Percentiles rank a stretch among this genome's conserved stretches.
phyloP scores from a whole-genome alignment of 805 yeast species.

The Sugiyamaella qingdaonensis region DNA sequence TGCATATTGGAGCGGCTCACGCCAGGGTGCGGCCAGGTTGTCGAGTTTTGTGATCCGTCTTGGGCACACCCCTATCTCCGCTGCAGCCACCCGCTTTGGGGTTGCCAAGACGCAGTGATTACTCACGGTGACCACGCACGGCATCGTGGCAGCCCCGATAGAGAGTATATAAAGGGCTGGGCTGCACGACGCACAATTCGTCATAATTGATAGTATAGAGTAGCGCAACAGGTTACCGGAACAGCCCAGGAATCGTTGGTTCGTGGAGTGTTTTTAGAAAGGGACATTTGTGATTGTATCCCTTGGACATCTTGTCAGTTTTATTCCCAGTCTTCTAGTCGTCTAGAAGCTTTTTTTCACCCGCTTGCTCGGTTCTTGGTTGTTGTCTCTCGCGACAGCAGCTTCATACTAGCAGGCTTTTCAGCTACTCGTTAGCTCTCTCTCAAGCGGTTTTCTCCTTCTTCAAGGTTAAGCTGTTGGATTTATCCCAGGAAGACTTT shows the following conservation, averaged over 20 bases:
- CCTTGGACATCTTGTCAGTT: no score
- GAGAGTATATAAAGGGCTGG: not conserved
- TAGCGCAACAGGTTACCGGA: not conserved
- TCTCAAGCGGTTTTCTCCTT: not conserved
- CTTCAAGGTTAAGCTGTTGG: slow-evolving; percentile 9
- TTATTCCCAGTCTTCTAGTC: no score
- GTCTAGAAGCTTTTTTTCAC: not conserved
- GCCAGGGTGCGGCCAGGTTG: no score
- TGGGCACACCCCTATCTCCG: no score
- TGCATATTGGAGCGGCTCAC: not conserved
- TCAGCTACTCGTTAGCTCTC: slow-evolving; percentile 1
- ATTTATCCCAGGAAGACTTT: slow-evolving; percentile 8
- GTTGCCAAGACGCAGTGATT: not conserved
- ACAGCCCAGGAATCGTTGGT: not conserved
- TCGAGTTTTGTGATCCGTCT: no score
- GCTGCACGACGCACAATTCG: not conserved
- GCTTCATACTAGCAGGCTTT: not conserved
- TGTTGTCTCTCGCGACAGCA: not conserved
- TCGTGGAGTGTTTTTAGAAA: not conserved
- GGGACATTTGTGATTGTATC: not conserved
- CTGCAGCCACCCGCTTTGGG: not conserved
- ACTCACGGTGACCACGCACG: slow-evolving; percentile 1
- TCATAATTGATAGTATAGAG: not conserved
- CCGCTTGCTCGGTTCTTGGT: not conserved
- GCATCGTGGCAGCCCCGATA: not conserved